Percentiles rank a stretch among this genome's conserved stretches.
These are phyloP conservation scores for Ustilago lituana DNA, from an alignment of 1,284 basidiomycete genomes.

Conservation along the genomic window DNA sequence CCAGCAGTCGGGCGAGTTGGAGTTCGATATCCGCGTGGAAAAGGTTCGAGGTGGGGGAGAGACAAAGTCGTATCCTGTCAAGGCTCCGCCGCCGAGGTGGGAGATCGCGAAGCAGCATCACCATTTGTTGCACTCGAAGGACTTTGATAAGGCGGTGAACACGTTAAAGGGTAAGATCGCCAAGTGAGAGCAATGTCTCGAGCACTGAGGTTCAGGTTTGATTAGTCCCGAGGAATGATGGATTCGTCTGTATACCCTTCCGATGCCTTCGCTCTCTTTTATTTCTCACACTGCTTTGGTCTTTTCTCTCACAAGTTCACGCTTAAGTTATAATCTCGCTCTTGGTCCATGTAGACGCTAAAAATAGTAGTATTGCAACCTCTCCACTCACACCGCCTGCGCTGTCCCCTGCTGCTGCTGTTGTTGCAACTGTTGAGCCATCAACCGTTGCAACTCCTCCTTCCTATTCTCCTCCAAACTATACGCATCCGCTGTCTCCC, in stretches of 20 bases:
- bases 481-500: conserved; percentile 37
- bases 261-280: too few species aligned
- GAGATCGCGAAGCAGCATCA: conserved; percentile 36
- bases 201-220: too few species aligned
- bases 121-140: conserved; percentile 34
- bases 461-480: conserved; percentile 45
- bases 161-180: conserved; percentile 18
- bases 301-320: too few species aligned
- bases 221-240: too few species aligned
- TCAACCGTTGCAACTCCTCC: conserved; percentile 22
- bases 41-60: conserved; percentile 54
- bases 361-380: too few species aligned
- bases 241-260: too few species aligned
- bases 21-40: conserved; percentile 90
- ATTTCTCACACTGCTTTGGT: too few species aligned
- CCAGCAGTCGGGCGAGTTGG: conserved; percentile 74
- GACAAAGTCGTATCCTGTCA: conserved; percentile 59
- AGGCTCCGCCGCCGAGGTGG: conserved; percentile 56
- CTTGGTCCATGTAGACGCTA: too few species aligned
- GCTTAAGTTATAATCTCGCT: too few species aligned
- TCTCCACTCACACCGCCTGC: too few species aligned
- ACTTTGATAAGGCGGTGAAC: conserved; percentile 32
- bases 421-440: conserved; percentile 15
- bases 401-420: background rate
- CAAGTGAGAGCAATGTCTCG: background rate